Conservation (phyloP, 192 early-diverging fungal genomes). For the Coemansia guatemalensis region DNA sequence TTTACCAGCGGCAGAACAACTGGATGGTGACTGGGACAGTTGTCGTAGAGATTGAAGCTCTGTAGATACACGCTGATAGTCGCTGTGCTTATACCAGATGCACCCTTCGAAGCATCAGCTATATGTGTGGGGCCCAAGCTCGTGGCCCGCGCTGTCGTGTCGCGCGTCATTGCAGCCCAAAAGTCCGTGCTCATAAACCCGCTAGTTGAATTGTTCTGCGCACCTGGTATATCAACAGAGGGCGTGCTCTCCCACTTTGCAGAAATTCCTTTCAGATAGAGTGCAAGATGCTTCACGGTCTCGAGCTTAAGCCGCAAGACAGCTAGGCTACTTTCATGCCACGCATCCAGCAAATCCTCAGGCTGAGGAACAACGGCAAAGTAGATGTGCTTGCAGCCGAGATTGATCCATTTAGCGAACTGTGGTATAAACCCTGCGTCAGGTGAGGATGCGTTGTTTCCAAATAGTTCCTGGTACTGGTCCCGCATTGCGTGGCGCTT, state of each 20-base stretch:
- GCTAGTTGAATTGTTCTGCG: conserved; percentile 17
- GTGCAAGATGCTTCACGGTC: conserved; percentile 42
- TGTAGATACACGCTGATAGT: conserved; percentile 38
- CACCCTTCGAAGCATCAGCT: neutral
- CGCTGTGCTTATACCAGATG: conserved; percentile 4
- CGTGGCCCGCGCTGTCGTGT: conserved; percentile 13
- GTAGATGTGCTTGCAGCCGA: conserved; percentile 34
- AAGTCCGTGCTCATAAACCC: conserved; percentile 40
- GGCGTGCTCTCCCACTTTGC: conserved; percentile 46
- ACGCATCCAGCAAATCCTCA: conserved; percentile 20
- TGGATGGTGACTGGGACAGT: conserved; percentile 34
- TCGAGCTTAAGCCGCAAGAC: conserved; percentile 50
- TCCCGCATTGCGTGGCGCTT: conserved; percentile 28
- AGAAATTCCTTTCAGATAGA: conserved; percentile 39
- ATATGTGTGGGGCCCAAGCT: neutral
- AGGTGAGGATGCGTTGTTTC: conserved; percentile 1
- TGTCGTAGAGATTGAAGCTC: conserved; percentile 44
- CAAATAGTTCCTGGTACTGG: conserved; percentile 30
- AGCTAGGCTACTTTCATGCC: conserved; percentile 47
- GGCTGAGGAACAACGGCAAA: conserved; percentile 34
- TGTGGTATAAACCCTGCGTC: conserved; percentile 20
- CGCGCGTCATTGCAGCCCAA: conserved; percentile 48
- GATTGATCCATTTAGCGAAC: conserved; percentile 42
- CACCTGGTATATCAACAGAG: conserved; percentile 12
- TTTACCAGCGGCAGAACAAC: conserved; percentile 36